These are phyloP conservation scores for Anethum foeniculum DNA, from an alignment of 140 eudicot species.

Conservation along the genomic window DNA sequence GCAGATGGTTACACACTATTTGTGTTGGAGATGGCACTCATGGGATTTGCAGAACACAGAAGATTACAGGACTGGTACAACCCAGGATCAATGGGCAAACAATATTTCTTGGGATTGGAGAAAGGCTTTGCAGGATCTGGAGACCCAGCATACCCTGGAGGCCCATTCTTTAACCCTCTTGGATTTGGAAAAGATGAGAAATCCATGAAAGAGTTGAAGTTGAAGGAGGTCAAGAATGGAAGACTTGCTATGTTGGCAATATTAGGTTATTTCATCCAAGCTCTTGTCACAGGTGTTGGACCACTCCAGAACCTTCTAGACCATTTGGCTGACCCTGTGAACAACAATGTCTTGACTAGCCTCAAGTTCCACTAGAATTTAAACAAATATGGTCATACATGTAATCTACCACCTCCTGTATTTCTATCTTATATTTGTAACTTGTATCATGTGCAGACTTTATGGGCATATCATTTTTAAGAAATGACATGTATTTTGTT, in stretches of 20 bases:
- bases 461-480: slow-evolving; percentile 23
- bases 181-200: slow-evolving; percentile 96
- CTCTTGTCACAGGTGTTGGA: slow-evolving; percentile 93
- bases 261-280: slow-evolving; percentile 81
- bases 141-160: slow-evolving; percentile 62
- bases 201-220: slow-evolving; percentile 57
- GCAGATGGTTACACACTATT: slow-evolving; percentile 84
- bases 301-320: slow-evolving; percentile 86
- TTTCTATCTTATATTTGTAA: neutral
- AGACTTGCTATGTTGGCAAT: slow-evolving; percentile 97
- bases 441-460: slow-evolving; percentile 10
- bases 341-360: slow-evolving; percentile 96
- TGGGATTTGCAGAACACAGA: slow-evolving; percentile 98
- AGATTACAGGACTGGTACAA: slow-evolving; percentile 90
- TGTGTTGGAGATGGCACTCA: slow-evolving; percentile 82
- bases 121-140: slow-evolving; percentile 55
- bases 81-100: slow-evolving; percentile 98
- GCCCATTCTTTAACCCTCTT: slow-evolving; percentile 91
- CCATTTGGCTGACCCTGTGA: slow-evolving; percentile 95
- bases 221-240: slow-evolving; percentile 95
- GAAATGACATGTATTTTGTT: slow-evolving; percentile 21
- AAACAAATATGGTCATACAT: neutral
- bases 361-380: slow-evolving; percentile 73
- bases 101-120: slow-evolving; percentile 87
- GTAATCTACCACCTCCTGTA: neutral